These are phyloP conservation scores for Ramaria rubella DNA, from an alignment of 768 basidiomycete genomes.

Conservation along the genomic window DNA sequence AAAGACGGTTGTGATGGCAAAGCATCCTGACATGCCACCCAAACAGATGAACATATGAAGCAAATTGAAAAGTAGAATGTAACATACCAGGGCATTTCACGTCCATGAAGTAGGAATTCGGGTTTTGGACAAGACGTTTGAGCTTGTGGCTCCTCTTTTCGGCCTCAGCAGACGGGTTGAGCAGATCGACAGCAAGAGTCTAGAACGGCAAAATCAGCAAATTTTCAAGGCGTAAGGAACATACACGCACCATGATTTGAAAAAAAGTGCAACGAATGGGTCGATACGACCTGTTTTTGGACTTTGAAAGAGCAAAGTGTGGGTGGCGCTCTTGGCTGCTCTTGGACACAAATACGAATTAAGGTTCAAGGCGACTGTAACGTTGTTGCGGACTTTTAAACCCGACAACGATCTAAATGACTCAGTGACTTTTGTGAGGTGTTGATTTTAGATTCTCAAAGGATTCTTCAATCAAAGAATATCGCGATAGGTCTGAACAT, in stretches of 20 bases:
- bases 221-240: background rate
- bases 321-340: constrained; percentile 4
- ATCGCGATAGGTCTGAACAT: no score
- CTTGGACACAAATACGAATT: background rate
- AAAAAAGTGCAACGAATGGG: background rate
- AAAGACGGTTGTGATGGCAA: constrained; percentile 95
- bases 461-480: no score
- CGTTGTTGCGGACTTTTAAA: constrained; percentile 4
- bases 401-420: background rate
- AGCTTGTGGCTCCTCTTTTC: constrained; percentile 95
- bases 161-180: constrained; percentile 85
- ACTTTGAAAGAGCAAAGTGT: background rate
- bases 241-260: constrained; percentile 4
- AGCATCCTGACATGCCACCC: constrained; percentile 61
- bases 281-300: background rate
- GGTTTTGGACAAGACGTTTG: constrained; percentile 97
- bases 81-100: constrained; percentile 93
- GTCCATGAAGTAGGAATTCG: constrained; percentile 99
- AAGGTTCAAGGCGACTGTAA: constrained; percentile 6
- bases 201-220: constrained; percentile 24
- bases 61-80: constrained; percentile 16
- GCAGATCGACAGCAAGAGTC: constrained; percentile 96
- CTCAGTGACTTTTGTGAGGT: no score
- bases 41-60: constrained; percentile 8
- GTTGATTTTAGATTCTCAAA: no score